phyloP scores from a whole-genome alignment of 108 stramenopile species.

The Schizochytrium sp. region DNA sequence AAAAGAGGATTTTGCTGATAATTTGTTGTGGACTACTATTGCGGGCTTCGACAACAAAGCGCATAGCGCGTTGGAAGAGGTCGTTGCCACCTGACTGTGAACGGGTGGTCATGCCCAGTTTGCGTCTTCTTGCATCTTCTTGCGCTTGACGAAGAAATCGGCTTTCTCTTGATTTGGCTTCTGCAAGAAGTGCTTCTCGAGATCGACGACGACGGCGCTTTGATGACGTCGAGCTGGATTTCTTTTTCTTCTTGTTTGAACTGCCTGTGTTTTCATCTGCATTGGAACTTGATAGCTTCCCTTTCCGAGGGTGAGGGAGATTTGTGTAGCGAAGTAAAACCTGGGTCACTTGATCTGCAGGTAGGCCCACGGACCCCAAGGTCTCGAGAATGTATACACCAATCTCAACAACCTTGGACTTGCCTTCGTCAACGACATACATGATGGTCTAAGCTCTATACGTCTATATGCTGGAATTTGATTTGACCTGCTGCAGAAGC shows the following conservation, averaged over 20 bases:
- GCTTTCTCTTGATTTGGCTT: constrained; percentile 12
- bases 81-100: background rate
- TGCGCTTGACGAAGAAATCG: background rate
- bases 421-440: constrained; percentile 53
- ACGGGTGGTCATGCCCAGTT: background rate
- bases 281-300: background rate
- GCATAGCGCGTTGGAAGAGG: constrained; percentile 51
- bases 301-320: background rate
- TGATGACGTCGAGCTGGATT: background rate
- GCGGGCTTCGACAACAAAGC: constrained; percentile 48
- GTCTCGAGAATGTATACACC: constrained; percentile 61
- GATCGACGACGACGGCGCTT: background rate
- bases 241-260: constrained; percentile 28
- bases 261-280: background rate
- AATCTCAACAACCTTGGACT: constrained; percentile 49
- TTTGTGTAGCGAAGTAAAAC: constrained; percentile 20
- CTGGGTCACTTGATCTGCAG: constrained; percentile 43
- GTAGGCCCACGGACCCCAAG: constrained; percentile 45
- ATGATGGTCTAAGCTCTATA: background rate
- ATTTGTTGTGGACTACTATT: constrained; percentile 51
- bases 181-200: background rate
- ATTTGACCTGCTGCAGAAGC: background rate
- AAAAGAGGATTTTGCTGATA: constrained; percentile 52
- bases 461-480: background rate
- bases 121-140: constrained; percentile 1